These are phyloP conservation scores for Claviceps pusilla DNA, from an alignment of 2,329 filamentous ascomycete species.

Conservation along the genomic window DNA sequence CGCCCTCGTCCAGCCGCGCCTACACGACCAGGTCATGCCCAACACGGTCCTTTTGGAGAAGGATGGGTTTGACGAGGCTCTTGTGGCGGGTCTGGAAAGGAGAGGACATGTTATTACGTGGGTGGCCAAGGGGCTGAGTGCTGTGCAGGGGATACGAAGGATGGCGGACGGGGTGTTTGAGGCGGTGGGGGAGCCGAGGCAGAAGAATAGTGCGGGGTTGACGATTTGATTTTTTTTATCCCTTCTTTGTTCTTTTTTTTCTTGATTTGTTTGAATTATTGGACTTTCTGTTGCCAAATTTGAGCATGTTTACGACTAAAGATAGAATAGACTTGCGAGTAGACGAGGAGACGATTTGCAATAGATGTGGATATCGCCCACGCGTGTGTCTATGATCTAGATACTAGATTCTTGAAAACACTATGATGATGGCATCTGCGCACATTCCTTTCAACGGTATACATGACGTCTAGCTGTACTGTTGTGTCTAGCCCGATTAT, in stretches of 20 bases:
- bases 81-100: constrained; percentile 45
- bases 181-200: constrained; percentile 61
- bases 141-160: constrained; percentile 54
- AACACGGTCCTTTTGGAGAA: constrained; percentile 55
- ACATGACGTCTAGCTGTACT: too few relatives aligned
- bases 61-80: constrained; percentile 44
- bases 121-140: constrained; percentile 47
- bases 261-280: too few relatives aligned
- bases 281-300: too few relatives aligned
- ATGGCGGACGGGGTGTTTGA: constrained; percentile 55
- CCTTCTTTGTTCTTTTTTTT: background rate
- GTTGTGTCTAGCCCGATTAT: too few relatives aligned
- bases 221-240: constrained; percentile 20
- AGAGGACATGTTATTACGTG: constrained; percentile 60
- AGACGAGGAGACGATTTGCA: too few relatives aligned
- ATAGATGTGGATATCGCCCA: too few relatives aligned
- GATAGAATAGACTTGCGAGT: too few relatives aligned
- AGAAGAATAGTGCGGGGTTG: constrained; percentile 53
- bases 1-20: constrained; percentile 49
- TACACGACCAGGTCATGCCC: constrained; percentile 74
- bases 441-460: too few relatives aligned
- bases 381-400: too few relatives aligned
- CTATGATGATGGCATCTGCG: too few relatives aligned
- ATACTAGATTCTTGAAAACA: too few relatives aligned
- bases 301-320: too few relatives aligned